These are phyloP conservation scores for Exophiala oligosperma DNA, from an alignment of 2,329 filamentous ascomycete genomes.

Conservation along the genomic window DNA sequence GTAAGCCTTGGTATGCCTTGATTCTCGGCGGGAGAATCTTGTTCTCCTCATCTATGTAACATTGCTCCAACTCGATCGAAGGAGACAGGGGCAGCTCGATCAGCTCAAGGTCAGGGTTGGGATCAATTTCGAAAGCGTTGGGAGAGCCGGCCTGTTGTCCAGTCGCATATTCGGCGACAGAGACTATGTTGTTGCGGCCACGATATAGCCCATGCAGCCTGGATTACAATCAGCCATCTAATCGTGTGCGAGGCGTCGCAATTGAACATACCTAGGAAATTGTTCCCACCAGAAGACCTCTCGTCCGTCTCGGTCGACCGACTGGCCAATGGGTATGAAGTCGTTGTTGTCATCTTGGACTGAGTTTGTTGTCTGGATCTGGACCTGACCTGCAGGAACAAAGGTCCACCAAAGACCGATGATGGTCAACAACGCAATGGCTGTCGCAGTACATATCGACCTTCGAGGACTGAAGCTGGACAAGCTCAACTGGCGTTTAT, in stretches of 20 bases:
- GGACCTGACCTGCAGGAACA: neutral
- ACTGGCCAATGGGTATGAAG: slow-evolving; percentile 26
- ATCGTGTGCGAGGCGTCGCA: neutral
- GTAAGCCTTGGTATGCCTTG: slow-evolving; percentile 25
- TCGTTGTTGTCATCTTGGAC: slow-evolving; percentile 9
- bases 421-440: slow-evolving; percentile 16
- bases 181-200: slow-evolving; percentile 21
- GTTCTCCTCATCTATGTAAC: slow-evolving; percentile 24
- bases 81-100: neutral
- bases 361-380: neutral
- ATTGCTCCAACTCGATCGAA: slow-evolving; percentile 6
- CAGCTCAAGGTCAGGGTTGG: slow-evolving; percentile 8
- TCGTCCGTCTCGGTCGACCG: slow-evolving; percentile 16
- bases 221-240: neutral
- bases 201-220: slow-evolving; percentile 23
- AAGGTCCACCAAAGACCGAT: slow-evolving; percentile 14
- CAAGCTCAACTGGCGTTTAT: slow-evolving; percentile 16
- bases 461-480: slow-evolving; percentile 18
- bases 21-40: slow-evolving; percentile 18
- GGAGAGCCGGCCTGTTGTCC: slow-evolving; percentile 20
- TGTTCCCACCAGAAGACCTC: slow-evolving; percentile 32
- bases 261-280: slow-evolving; percentile 20
- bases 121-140: slow-evolving; percentile 8
- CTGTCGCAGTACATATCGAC: slow-evolving; percentile 16
- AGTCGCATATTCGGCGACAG: slow-evolving; percentile 22